Evolutionary conservation across 331 rosid genomes (phyloP).

Genomic region (Erythrophleum ivorense): DNA sequence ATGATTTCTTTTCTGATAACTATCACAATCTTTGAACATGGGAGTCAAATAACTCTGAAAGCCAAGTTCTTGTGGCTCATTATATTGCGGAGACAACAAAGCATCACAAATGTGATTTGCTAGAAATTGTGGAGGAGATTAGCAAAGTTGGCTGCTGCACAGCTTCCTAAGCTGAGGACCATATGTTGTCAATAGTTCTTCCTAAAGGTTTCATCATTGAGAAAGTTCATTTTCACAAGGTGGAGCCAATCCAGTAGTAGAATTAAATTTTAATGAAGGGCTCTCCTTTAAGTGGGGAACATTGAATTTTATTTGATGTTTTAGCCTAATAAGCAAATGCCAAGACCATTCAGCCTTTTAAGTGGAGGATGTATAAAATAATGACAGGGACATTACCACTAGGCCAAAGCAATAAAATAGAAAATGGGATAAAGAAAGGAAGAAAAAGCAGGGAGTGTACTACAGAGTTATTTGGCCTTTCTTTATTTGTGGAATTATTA

Average conservation of each 20-base stretch:
- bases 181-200: constrained; percentile 20
- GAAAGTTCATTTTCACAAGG: constrained; percentile 30
- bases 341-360: constrained; percentile 31
- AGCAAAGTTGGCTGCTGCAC: background rate
- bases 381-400: constrained; percentile 47
- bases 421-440: constrained; percentile 24
- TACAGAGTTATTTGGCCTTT: constrained; percentile 37
- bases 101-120: background rate
- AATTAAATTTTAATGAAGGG: constrained; percentile 18
- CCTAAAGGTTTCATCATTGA: constrained; percentile 41
- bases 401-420: constrained; percentile 36
- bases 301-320: constrained; percentile 27
- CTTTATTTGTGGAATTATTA: constrained; percentile 27
- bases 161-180: constrained; percentile 17
- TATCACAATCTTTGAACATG: constrained; percentile 8
- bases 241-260: constrained; percentile 35
- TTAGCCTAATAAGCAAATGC: constrained; percentile 30
- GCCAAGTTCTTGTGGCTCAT: background rate
- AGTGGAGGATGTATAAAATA: constrained; percentile 45
- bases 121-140: constrained; percentile 26
- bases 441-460: constrained; percentile 38
- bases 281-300: constrained; percentile 40
- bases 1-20: constrained; percentile 7
- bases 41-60: constrained; percentile 15
- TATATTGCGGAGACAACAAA: background rate